Evolutionary conservation across 257 asterid species (phyloP).

Genomic region (Nicotiana sylvestris): DNA sequence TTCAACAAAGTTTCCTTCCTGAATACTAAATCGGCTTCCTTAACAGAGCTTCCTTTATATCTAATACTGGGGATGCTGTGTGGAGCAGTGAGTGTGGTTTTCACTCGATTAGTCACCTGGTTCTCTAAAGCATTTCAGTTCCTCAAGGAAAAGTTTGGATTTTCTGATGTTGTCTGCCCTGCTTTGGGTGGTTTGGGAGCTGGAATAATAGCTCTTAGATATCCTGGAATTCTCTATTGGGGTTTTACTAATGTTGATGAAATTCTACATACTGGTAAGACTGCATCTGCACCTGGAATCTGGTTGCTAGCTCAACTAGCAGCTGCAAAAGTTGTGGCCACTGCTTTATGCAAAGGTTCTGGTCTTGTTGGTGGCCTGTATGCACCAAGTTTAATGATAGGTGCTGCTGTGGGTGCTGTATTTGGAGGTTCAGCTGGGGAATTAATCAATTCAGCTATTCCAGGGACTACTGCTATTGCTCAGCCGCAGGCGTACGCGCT

Average conservation of each 20-base stretch:
- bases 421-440: conserved; percentile 95
- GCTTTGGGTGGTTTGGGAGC: conserved; percentile 98
- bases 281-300: conserved; percentile 97
- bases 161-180: conserved; percentile 86
- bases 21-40: conserved; percentile 18
- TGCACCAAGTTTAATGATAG: conserved; percentile 99
- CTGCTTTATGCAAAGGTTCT: conserved; percentile 91
- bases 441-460: conserved; percentile 86
- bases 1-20: conserved; percentile 16
- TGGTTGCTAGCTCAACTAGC: conserved; percentile 86
- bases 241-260: conserved; percentile 97
- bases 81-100: conserved; percentile 91
- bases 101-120: conserved; percentile 74
- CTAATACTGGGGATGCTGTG: conserved; percentile 95
- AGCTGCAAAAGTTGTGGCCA: conserved; percentile 96
- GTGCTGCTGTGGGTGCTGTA: conserved; percentile 98
- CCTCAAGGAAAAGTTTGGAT: conserved; percentile 60
- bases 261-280: conserved; percentile 92
- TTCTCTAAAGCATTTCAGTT: conserved; percentile 59
- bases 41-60: conserved; percentile 89
- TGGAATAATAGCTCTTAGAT: conserved; percentile 86
- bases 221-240: conserved; percentile 97
- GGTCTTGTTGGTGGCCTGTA: conserved; percentile 95
- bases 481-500: conserved; percentile 97
- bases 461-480: conserved; percentile 93